These are phyloP conservation scores for Mucor piriformis DNA, from an alignment of 371 early-diverging fungal species.

Conservation along the genomic window DNA sequence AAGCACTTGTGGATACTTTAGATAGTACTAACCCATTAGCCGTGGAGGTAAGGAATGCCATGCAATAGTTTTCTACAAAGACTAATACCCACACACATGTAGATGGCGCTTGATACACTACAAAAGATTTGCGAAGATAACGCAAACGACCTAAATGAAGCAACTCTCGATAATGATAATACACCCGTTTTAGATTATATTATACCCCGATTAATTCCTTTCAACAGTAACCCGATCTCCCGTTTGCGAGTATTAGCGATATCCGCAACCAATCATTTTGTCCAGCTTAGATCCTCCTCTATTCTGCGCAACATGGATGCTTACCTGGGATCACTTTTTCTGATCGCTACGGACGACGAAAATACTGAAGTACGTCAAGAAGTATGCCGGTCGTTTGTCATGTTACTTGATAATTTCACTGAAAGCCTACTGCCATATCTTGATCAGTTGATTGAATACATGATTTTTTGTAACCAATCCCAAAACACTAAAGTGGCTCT, in stretches of 20 bases:
- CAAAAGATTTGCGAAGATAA: slow-evolving; percentile 93
- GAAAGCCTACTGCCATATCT: slow-evolving; percentile 80
- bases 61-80: not conserved
- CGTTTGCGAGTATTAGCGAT: slow-evolving; percentile 77
- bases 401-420: slow-evolving; percentile 80
- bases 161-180: slow-evolving; percentile 60
- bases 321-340: slow-evolving; percentile 80
- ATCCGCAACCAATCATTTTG: slow-evolving; percentile 79
- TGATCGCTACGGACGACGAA: slow-evolving; percentile 76
- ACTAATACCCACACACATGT: not conserved
- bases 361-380: slow-evolving; percentile 77
- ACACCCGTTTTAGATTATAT: slow-evolving; percentile 70
- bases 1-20: slow-evolving; percentile 66
- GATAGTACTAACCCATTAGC: slow-evolving; percentile 64
- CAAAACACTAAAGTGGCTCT: slow-evolving; percentile 83
- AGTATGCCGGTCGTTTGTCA: slow-evolving; percentile 89
- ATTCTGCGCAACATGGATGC: slow-evolving; percentile 64
- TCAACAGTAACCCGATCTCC: slow-evolving; percentile 70
- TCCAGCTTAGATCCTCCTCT: slow-evolving; percentile 62
- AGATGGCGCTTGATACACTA: slow-evolving; percentile 85
- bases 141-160: slow-evolving; percentile 72
- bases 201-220: slow-evolving; percentile 80
- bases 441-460: slow-evolving; percentile 81
- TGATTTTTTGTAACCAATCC: slow-evolving; percentile 85
- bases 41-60: slow-evolving; percentile 71